Percentiles rank a stretch among this genome's conserved stretches.
These are phyloP conservation scores for Xylariaceae sp. DNA, from an alignment of 2,329 filamentous ascomycete species.

Conservation along the genomic window DNA sequence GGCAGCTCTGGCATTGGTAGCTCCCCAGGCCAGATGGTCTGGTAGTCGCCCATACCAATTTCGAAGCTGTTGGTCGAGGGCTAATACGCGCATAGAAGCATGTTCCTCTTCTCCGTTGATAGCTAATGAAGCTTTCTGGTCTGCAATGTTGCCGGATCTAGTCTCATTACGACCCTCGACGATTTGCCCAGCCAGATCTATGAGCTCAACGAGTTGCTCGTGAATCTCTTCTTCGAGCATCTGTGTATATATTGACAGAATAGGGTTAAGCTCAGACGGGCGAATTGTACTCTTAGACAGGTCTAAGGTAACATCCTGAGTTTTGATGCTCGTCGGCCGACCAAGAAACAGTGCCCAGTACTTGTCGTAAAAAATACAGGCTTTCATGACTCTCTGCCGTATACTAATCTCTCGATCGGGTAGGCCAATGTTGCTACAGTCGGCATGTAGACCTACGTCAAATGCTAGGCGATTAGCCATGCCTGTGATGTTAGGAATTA, in stretches of 20 bases:
- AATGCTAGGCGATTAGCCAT: conserved; percentile 31
- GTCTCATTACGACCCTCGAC: conserved; percentile 6
- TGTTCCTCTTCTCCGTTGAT: background rate
- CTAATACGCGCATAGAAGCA: background rate
- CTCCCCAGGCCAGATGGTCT: conserved; percentile 19
- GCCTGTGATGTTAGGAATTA: conserved; percentile 14
- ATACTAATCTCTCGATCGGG: conserved; percentile 20
- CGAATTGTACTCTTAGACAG: background rate
- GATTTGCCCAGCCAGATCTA: conserved; percentile 22
- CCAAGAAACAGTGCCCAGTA: conserved; percentile 29
- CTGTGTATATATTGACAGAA: background rate
- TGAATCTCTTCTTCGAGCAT: conserved; percentile 24
- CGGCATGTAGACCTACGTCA: conserved; percentile 24
- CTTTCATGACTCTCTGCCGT: conserved; percentile 26
- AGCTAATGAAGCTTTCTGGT: background rate
- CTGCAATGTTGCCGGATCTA: background rate
- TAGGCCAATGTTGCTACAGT: conserved; percentile 17
- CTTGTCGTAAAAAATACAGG: conserved; percentile 29
- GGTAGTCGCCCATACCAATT: conserved; percentile 28
- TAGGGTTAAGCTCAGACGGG: background rate
- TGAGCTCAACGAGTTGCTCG: conserved; percentile 25
- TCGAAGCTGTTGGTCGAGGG: conserved; percentile 24
- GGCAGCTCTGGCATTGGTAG: conserved; percentile 22
- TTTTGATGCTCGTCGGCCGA: conserved; percentile 24
- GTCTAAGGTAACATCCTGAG: conserved; percentile 12